Conservation (phyloP, 495 filamentous ascomycete species). For the Neurospora sp. region DNA sequence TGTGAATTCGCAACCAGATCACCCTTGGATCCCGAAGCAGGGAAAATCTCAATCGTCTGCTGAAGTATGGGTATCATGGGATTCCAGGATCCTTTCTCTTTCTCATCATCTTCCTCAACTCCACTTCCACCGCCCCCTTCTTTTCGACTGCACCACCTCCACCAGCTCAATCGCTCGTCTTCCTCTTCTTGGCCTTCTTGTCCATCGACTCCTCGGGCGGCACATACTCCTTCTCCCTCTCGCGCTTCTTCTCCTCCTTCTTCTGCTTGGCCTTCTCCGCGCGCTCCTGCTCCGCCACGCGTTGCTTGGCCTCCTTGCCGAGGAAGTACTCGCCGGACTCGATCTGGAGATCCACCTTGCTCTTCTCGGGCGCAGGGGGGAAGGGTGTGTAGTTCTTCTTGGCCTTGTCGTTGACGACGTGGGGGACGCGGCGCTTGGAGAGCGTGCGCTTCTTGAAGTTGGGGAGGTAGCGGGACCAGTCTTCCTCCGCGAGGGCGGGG, state of each 20-base stretch:
- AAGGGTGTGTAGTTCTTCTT: conserved; percentile 92
- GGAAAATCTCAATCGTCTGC: neutral
- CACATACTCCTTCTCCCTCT: conserved; percentile 74
- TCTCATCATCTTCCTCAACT: neutral
- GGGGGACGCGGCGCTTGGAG: conserved; percentile 70
- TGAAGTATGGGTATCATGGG: conserved; percentile 19
- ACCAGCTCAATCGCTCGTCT: conserved; percentile 34
- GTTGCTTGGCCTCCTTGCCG: conserved; percentile 80
- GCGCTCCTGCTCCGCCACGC: conserved; percentile 65
- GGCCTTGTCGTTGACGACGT: conserved; percentile 81
- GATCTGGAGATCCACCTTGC: conserved; percentile 96
- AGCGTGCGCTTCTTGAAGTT: conserved; percentile 96
- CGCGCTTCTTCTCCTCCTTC: conserved; percentile 78
- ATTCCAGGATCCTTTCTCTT: conserved; percentile 6
- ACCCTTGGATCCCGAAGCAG: neutral
- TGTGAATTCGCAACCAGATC: neutral
- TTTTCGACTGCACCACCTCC: neutral
- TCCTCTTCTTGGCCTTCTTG: conserved; percentile 50
- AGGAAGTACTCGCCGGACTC: conserved; percentile 97
- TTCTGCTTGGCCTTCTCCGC: conserved; percentile 74
- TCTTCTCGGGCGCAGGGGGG: conserved; percentile 53
- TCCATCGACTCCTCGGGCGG: conserved; percentile 66
- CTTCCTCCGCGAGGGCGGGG: conserved; percentile 73
- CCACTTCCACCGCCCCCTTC: neutral
- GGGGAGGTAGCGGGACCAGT: conserved; percentile 92